A percentile compares a stretch with the other conserved stretches of the same genome.
phyloP scores from a whole-genome alignment of 164 flowering plant species.

The Hamamelis virginiana region DNA sequence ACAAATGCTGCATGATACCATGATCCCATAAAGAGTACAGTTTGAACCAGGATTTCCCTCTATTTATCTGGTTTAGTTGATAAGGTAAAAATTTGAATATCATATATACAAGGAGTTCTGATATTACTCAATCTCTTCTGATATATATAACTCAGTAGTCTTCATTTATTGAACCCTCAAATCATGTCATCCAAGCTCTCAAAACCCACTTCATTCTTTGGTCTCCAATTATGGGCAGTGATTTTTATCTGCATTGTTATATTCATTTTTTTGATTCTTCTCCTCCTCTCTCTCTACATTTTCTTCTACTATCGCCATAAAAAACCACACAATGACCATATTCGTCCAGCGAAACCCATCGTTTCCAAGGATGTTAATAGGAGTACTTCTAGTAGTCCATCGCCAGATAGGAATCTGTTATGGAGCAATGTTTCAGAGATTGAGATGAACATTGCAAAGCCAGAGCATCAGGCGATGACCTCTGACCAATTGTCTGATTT shows the following conservation, averaged over 20 bases:
- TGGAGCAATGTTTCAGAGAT: constrained; percentile 8
- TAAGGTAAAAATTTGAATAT: too few relatives aligned
- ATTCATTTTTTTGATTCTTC: constrained; percentile 7
- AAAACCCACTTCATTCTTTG: constrained; percentile 25
- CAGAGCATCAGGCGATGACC: constrained; percentile 4
- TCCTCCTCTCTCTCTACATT: constrained; percentile 12
- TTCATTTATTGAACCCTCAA: neutral
- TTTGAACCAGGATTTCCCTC: too few relatives aligned
- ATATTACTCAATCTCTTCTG: too few relatives aligned
- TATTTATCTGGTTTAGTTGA: too few relatives aligned
- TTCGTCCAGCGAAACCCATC: constrained; percentile 5
- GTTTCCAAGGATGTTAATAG: neutral
- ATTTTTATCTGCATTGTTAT: constrained; percentile 8
- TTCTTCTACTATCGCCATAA: constrained; percentile 11
- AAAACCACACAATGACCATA: constrained; percentile 4
- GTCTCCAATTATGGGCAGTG: constrained; percentile 30
- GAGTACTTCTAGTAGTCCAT: neutral
- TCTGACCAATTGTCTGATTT: constrained; percentile 6
- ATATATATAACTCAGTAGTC: too few relatives aligned
- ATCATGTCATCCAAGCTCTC: constrained; percentile 17
- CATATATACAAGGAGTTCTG: too few relatives aligned
- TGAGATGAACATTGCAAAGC: constrained; percentile 15
- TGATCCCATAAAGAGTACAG: too few relatives aligned
- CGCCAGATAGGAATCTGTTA: constrained; percentile 23
- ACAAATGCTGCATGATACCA: too few relatives aligned